These are phyloP conservation scores for Bryoerythrophyllum caledonicum DNA, from an alignment of 225 moss, liverwort and hornwort genomes.

Conservation along the genomic window DNA sequence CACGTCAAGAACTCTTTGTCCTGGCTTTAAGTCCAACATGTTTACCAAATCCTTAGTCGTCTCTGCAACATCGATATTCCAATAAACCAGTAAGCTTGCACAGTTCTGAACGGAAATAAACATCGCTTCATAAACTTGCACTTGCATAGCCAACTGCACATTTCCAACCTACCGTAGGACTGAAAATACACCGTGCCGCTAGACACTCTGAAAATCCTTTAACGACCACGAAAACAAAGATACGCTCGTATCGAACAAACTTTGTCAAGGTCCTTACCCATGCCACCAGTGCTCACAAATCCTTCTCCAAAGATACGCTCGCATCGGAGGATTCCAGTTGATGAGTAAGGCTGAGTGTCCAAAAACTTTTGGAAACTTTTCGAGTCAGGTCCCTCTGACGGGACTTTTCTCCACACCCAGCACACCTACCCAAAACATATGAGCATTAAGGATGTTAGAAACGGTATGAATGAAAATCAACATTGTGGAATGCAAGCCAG, in stretches of 20 bases:
- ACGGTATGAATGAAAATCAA: no score
- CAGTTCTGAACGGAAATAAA: neutral
- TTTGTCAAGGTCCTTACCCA: conserved; percentile 41
- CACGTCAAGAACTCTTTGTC: conserved; percentile 83
- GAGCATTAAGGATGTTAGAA: no score
- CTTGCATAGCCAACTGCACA: no score
- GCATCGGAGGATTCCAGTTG: conserved; percentile 80
- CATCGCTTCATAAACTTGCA: neutral
- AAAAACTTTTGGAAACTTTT: conserved; percentile 79
- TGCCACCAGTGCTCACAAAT: conserved; percentile 91
- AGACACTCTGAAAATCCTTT: no score
- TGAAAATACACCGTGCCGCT: no score
- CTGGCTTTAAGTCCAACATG: conserved; percentile 59
- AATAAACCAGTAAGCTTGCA: conserved; percentile 9
- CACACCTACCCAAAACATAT: no score
- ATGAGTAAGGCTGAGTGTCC: conserved; percentile 86
- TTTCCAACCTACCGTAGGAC: no score
- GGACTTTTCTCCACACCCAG: conserved; percentile 85
- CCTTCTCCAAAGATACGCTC: conserved; percentile 96
- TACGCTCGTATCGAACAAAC: neutral
- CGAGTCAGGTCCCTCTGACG: conserved; percentile 55
- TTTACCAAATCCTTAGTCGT: conserved; percentile 84
- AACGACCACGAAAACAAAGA: neutral
- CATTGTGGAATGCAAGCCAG: no score
- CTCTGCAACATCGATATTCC: conserved; percentile 60